These are phyloP conservation scores for Pleurotus djamor DNA, from an alignment of 768 basidiomycete species.

Conservation along the genomic window DNA sequence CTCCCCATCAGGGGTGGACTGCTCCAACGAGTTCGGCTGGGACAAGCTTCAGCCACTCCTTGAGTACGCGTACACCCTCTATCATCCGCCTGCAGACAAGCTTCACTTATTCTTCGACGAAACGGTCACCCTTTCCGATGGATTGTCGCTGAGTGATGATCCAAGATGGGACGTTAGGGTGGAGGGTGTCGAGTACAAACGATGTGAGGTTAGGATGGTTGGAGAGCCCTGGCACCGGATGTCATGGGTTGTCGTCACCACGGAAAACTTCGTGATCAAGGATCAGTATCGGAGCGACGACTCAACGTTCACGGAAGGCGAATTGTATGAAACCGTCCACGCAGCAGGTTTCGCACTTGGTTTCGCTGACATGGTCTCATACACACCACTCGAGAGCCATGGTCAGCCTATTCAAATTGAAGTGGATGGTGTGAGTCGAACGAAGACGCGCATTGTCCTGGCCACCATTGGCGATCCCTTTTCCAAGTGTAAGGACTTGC, in stretches of 20 bases:
- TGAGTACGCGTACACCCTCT: background rate
- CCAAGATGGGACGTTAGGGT: background rate
- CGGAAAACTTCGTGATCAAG: background rate
- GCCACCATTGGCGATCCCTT: background rate
- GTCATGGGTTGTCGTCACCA: background rate
- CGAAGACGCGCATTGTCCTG: conserved; percentile 1
- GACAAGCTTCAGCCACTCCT: background rate
- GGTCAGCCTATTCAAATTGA: background rate
- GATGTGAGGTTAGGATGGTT: background rate
- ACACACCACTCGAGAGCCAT: background rate
- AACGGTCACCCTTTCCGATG: background rate
- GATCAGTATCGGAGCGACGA: background rate
- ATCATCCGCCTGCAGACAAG: background rate
- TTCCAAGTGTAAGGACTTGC: background rate
- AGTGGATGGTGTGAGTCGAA: background rate
- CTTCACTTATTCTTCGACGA: background rate
- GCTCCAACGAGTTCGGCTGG: background rate
- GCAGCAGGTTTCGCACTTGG: background rate
- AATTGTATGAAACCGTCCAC: background rate
- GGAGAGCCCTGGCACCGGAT: background rate
- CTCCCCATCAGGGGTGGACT: conserved; percentile 18
- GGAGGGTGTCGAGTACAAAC: background rate
- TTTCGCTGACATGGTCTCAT: background rate
- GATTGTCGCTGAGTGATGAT: background rate
- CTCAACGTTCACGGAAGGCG: background rate